Conservation (phyloP, 176 grass and related monocot genomes). For the Hordeum marinum region DNA sequence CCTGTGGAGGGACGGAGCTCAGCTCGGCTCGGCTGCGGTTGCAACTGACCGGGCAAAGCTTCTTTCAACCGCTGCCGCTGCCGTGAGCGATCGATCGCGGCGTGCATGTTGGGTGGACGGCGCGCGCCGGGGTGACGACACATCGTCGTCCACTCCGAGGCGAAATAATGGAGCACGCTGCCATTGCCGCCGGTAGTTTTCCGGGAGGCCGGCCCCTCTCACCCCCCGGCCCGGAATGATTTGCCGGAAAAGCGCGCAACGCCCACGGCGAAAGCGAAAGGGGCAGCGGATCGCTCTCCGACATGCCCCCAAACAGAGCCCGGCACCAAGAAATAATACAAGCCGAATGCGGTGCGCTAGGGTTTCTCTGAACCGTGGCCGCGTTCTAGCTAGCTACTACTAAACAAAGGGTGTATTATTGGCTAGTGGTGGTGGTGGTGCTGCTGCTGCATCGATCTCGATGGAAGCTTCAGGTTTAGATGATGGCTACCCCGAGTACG, state of each 20-base stretch:
- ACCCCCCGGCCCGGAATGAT: neutral
- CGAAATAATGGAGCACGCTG: neutral
- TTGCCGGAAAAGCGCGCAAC: neutral
- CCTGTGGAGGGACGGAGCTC: no score
- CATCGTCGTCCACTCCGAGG: neutral
- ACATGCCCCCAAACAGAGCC: neutral
- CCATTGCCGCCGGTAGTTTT: neutral
- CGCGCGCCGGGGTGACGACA: neutral
- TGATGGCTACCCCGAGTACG: conserved; percentile 35
- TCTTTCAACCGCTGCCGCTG: neutral
- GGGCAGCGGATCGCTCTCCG: neutral
- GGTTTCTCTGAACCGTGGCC: conserved; percentile 7
- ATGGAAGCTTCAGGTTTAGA: conserved; percentile 34
- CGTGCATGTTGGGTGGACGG: neutral
- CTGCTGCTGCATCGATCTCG: neutral
- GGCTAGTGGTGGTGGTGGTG: neutral
- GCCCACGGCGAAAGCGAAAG: neutral
- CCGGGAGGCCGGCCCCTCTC: no score
- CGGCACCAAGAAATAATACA: neutral
- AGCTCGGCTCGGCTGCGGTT: no score
- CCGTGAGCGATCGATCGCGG: neutral
- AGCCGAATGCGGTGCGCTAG: neutral
- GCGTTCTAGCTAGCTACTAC: neutral
- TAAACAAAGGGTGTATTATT: conserved; percentile 18
- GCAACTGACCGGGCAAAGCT: neutral